phyloP scores from a whole-genome alignment of 1,284 basidiomycete genomes.

The Boletellus deceptivus region DNA sequence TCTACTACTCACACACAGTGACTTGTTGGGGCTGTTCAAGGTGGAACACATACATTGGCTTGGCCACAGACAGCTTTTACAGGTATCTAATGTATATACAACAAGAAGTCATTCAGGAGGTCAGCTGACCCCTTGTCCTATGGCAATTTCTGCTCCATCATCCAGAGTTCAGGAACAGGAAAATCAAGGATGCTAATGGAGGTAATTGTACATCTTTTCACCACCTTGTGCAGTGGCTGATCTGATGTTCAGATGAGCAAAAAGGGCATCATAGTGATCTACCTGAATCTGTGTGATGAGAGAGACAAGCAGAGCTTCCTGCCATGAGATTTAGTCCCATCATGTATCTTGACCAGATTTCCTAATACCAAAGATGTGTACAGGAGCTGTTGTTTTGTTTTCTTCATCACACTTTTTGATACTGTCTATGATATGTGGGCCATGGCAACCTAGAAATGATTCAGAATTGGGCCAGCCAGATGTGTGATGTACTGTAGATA shows the following conservation, averaged over 20 bases:
- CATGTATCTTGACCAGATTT: constrained; percentile 7
- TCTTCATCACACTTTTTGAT: constrained; percentile 15
- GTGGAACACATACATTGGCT: neutral
- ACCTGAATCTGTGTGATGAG: constrained; percentile 14
- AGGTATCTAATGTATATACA: constrained; percentile 13
- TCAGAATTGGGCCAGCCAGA: neutral
- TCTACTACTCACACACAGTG: no score
- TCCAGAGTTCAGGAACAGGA: constrained; percentile 24
- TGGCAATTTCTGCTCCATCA: constrained; percentile 18
- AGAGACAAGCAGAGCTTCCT: constrained; percentile 7
- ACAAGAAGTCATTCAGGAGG: constrained; percentile 7
- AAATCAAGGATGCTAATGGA: constrained; percentile 22
- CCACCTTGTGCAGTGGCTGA: neutral
- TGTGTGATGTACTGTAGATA: constrained; percentile 6
- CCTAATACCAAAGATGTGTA: neutral
- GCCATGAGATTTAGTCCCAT: constrained; percentile 7
- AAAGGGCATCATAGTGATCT: constrained; percentile 14
- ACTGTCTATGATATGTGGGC: neutral
- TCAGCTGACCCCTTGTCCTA: constrained; percentile 1
- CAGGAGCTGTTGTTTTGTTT: neutral
- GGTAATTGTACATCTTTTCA: neutral
- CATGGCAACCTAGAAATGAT: no score
- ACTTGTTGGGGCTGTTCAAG: neutral
- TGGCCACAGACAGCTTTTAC: constrained; percentile 14
- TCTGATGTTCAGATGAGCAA: neutral